Conservation (phyloP, 495 filamentous ascomycete genomes). For the Penicillium parvum region DNA sequence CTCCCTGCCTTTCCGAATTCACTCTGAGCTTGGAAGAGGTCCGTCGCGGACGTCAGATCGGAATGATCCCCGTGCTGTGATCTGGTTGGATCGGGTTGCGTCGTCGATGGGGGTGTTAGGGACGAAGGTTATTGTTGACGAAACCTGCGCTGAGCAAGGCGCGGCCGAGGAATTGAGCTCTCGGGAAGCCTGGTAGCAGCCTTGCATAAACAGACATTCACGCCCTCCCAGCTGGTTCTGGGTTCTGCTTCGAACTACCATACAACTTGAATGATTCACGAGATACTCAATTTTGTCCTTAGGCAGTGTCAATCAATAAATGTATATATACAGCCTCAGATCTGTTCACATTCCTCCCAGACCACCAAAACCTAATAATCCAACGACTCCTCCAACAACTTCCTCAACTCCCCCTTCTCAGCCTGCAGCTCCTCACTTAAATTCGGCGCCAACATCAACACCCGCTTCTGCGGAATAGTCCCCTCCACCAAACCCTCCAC, state of each 20-base stretch:
- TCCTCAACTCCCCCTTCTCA: conserved; percentile 61
- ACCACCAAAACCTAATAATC: conserved; percentile 41
- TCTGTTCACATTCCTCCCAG: not conserved
- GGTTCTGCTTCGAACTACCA: not conserved
- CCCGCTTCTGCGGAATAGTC: conserved; percentile 84
- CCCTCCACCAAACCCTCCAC: conserved; percentile 84
- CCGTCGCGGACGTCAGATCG: conserved; percentile 20
- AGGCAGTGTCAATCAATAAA: not conserved
- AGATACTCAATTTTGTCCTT: conserved; percentile 6
- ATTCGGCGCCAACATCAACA: conserved; percentile 86
- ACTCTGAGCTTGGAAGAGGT: conserved; percentile 26
- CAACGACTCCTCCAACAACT: conserved; percentile 62
- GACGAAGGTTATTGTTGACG: conserved; percentile 7
- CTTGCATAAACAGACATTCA: not conserved
- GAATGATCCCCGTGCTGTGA: conserved; percentile 21
- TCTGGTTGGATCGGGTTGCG: conserved; percentile 36
- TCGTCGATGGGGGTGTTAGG: conserved; percentile 37
- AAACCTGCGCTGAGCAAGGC: not conserved
- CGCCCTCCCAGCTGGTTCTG: conserved; percentile 1
- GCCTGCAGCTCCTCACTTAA: conserved; percentile 60
- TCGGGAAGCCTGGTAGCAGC: not conserved
- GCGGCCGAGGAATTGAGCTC: not conserved
- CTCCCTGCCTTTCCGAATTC: conserved; percentile 24
- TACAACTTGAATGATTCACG: conserved; percentile 3
- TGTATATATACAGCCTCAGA: conserved; percentile 7